These are phyloP conservation scores for Amesomyces nigricolor DNA, from an alignment of 2,329 filamentous ascomycete species.

Conservation along the genomic window DNA sequence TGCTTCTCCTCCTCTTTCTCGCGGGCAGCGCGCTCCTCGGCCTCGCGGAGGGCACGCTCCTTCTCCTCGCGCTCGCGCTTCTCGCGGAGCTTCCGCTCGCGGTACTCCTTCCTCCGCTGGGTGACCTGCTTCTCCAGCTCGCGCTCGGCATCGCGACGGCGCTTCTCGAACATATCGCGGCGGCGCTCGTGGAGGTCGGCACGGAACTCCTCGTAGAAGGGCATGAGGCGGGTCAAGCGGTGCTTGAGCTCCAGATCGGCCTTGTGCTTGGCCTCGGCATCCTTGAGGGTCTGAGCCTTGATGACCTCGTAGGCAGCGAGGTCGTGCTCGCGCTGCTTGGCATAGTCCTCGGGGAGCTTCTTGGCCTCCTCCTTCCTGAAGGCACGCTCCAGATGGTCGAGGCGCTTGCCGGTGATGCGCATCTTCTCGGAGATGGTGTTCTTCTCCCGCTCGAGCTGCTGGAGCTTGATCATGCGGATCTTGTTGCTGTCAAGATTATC, in stretches of 20 bases:
- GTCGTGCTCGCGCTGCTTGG: constrained; percentile 73
- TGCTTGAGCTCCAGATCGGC: constrained; percentile 91
- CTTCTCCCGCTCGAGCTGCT: constrained; percentile 96
- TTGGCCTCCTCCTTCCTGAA: constrained; percentile 94
- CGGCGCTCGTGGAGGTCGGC: constrained; percentile 77
- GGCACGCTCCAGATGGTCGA: constrained; percentile 94
- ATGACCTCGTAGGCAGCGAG: constrained; percentile 71
- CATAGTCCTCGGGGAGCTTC: constrained; percentile 82
- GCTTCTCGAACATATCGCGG: constrained; percentile 92
- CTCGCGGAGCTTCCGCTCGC: constrained; percentile 76
- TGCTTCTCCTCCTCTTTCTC: constrained; percentile 83
- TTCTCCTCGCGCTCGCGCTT: constrained; percentile 78
- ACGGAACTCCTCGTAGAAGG: constrained; percentile 79
- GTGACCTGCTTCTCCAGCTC: constrained; percentile 91
- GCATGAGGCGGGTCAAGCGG: constrained; percentile 77
- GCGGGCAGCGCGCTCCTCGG: constrained; percentile 71
- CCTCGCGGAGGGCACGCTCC: constrained; percentile 71
- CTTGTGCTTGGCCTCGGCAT: constrained; percentile 82
- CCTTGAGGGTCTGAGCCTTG: constrained; percentile 71
- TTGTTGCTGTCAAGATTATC: constrained; percentile 83
- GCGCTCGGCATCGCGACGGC: constrained; percentile 82
- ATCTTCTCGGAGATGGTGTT: constrained; percentile 89
- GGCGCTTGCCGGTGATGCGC: constrained; percentile 86
- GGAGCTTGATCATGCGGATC: constrained; percentile 89
- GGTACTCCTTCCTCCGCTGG: constrained; percentile 78